phyloP scores from a whole-genome alignment of 495 filamentous ascomycete genomes.

The Talaromyces adpressus region DNA sequence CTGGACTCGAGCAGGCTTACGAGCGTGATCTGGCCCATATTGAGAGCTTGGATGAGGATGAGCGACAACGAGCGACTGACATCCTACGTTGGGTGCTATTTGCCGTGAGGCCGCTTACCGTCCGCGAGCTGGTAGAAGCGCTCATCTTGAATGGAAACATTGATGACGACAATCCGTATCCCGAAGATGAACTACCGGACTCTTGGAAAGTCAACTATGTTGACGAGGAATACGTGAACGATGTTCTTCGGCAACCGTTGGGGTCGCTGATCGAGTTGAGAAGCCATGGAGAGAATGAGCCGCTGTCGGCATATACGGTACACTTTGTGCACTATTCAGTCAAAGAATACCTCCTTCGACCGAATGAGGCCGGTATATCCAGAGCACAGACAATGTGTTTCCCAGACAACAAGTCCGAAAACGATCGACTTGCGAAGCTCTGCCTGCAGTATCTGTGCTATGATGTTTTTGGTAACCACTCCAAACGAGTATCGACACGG shows the following conservation, averaged over 20 bases:
- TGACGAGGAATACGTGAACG: constrained; percentile 18
- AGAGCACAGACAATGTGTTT: constrained; percentile 7
- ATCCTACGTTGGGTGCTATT: constrained; percentile 22
- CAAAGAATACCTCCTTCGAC: constrained; percentile 10
- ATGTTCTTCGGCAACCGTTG: constrained; percentile 12
- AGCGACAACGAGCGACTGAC: constrained; percentile 11
- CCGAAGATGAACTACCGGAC: constrained; percentile 13
- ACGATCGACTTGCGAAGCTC: constrained; percentile 10
- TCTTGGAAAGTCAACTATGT: constrained; percentile 12
- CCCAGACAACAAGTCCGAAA: constrained; percentile 7
- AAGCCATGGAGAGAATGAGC: constrained; percentile 4
- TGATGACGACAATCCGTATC: constrained; percentile 9
- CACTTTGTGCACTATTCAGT: constrained; percentile 12
- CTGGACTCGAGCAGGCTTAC: constrained; percentile 12
- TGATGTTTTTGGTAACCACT: constrained; percentile 11
- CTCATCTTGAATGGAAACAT: constrained; percentile 8
- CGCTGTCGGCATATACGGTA: constrained; percentile 3
- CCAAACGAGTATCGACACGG: not conserved
- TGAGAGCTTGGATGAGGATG: constrained; percentile 3
- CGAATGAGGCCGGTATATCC: not conserved
- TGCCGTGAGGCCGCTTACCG: constrained; percentile 18
- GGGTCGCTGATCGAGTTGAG: constrained; percentile 16
- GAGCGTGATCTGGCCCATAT: constrained; percentile 12
- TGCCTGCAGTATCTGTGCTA: constrained; percentile 14
- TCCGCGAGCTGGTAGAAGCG: constrained; percentile 18